Evolutionary conservation across 1,284 basidiomycete species (phyloP).

Genomic region (Ganoderma sp.): DNA sequence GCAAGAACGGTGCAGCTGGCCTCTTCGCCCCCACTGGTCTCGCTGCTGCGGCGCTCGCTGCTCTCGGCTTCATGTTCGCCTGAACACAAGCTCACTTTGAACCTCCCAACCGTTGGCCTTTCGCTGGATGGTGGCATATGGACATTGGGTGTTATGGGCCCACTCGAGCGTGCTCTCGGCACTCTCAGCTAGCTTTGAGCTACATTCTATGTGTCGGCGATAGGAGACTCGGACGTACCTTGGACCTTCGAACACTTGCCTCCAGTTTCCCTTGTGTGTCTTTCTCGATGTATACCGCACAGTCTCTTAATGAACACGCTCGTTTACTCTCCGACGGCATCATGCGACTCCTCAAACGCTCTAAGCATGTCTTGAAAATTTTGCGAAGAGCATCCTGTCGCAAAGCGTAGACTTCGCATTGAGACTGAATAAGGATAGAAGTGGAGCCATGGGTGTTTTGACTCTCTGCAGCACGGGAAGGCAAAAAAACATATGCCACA

Average conservation of each 20-base stretch:
- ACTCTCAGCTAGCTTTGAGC: not conserved
- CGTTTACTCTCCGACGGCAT: constrained; percentile 6
- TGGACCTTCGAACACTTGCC: constrained; percentile 8
- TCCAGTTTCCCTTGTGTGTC: constrained; percentile 3
- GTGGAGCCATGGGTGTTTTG: no score
- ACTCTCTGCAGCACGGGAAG: not conserved
- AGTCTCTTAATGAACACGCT: constrained; percentile 30
- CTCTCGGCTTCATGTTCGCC: constrained; percentile 37
- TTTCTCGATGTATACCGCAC: constrained; percentile 29
- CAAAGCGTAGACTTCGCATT: no score
- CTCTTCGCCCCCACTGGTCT: constrained; percentile 35
- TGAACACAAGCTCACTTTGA: constrained; percentile 15
- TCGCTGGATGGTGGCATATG: not conserved
- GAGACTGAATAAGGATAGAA: no score
- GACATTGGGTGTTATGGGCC: not conserved
- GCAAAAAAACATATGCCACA: not conserved
- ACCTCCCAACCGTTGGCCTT: not conserved
- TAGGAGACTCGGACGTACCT: not conserved
- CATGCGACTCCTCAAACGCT: no score
- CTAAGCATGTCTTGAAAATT: no score
- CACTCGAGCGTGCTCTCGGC: not conserved
- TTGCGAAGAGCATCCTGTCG: no score
- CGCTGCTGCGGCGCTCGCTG: constrained; percentile 38
- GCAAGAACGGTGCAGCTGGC: constrained; percentile 29
- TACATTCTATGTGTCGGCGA: not conserved